These are phyloP conservation scores for Trichomonas tenax DNA, from an alignment of 208 protist species.

Conservation along the genomic window DNA sequence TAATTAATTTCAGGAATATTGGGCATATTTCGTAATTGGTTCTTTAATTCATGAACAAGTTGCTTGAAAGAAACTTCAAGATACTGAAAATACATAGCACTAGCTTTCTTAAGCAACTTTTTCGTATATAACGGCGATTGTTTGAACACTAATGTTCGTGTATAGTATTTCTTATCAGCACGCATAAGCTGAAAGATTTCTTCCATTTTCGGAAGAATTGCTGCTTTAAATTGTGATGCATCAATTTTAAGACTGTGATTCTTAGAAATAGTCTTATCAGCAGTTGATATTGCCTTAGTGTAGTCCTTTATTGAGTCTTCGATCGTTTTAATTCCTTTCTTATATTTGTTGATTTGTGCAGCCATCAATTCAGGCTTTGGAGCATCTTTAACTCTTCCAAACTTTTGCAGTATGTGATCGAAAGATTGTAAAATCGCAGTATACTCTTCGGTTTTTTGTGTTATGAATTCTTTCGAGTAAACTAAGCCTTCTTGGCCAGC, in stretches of 20 bases:
- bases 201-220: neutral
- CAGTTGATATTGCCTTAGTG: neutral
- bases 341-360: neutral
- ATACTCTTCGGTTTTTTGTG: neutral
- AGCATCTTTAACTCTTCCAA: neutral
- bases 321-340: neutral
- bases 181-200: neutral
- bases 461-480: neutral
- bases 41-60: neutral
- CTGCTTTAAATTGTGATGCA: neutral
- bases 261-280: neutral
- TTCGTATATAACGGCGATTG: neutral
- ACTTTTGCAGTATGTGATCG: neutral
- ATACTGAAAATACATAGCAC: neutral
- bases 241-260: neutral
- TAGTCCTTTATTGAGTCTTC: neutral
- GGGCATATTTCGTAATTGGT: neutral
- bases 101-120: neutral
- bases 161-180: neutral
- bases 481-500: neutral
- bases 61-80: neutral
- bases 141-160: neutral
- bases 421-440: neutral
- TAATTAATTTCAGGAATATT: neutral
- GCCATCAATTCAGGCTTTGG: neutral